A percentile compares a stretch with the other conserved stretches of the same genome.
These are phyloP conservation scores for Apiospora hydei DNA, from an alignment of 2,329 filamentous ascomycete species.

Conservation along the genomic window DNA sequence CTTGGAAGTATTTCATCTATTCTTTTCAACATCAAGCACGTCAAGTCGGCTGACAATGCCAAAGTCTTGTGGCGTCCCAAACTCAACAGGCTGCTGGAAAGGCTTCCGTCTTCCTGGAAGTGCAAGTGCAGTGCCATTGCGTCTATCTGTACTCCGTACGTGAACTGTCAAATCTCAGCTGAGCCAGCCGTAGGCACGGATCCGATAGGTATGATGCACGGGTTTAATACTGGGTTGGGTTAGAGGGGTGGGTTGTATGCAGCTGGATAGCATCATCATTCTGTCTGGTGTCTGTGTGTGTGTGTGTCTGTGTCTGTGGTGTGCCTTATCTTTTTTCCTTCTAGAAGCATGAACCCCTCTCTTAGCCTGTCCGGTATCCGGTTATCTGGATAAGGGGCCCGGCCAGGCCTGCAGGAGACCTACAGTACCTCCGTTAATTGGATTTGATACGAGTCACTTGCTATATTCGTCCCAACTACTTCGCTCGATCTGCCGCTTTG, in stretches of 20 bases:
- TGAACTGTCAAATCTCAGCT: not conserved
- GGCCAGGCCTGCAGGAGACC: conserved; percentile 6
- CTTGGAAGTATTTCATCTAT: not conserved
- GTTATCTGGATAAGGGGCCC: conserved; percentile 4
- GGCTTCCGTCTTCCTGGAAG: not conserved
- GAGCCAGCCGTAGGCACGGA: not conserved
- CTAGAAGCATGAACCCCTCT: conserved; percentile 20
- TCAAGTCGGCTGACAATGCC: not conserved
- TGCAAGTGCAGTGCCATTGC: not conserved
- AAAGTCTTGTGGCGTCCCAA: not conserved
- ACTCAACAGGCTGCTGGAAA: not conserved
- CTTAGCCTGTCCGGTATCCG: conserved; percentile 17
- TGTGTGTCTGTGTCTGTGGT: not conserved
- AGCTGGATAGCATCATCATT: not conserved
- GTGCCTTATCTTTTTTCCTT: not conserved
- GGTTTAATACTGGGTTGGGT: not conserved
- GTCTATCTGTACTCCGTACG: no score
- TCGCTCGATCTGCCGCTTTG: not conserved
- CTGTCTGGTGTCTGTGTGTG: not conserved
- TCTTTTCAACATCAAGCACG: not conserved
- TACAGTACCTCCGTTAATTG: not conserved
- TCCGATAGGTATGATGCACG: not conserved
- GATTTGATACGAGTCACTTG: not conserved
- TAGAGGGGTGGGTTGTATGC: conserved; percentile 11
- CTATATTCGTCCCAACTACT: conserved; percentile 12